A percentile compares a stretch with the other conserved stretches of the same genome.
Conservation (phyloP, 805 yeast species). For the Clavispora fructus region DNA sequence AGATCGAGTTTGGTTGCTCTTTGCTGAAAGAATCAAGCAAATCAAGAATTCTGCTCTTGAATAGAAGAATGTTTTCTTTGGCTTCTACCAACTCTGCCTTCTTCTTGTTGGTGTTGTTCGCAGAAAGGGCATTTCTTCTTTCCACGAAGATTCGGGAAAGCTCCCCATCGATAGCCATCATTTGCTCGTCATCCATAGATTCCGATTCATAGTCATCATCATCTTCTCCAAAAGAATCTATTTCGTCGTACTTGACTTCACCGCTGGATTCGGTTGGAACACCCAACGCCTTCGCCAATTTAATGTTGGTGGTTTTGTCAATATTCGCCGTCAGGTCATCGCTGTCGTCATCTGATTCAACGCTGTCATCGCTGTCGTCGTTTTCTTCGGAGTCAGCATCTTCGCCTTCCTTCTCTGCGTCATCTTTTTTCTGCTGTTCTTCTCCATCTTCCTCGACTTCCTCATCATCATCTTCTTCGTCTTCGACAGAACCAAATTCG, state of each 20-base stretch:
- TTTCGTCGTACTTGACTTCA: conserved; percentile 40
- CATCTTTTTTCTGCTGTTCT: conserved; percentile 12
- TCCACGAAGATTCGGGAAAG: conserved; percentile 80
- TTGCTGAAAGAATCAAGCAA: conserved; percentile 61
- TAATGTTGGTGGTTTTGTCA: conserved; percentile 49
- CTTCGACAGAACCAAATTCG: conserved; percentile 18
- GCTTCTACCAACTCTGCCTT: conserved; percentile 76
- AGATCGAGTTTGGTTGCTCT: conserved; percentile 34
- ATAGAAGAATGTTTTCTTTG: conserved; percentile 67
- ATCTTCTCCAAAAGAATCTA: conserved; percentile 36
- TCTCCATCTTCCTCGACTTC: conserved; percentile 19
- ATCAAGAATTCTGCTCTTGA: conserved; percentile 76
- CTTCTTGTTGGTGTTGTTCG: conserved; percentile 47
- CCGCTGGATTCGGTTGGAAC: conserved; percentile 44
- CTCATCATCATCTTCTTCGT: conserved; percentile 18
- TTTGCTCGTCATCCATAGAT: conserved; percentile 92
- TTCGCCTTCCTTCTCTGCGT: conserved; percentile 11
- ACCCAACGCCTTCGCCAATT: conserved; percentile 68
- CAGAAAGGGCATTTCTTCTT: conserved; percentile 60
- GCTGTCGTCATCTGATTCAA: conserved; percentile 7
- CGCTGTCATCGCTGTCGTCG: conserved; percentile 9
- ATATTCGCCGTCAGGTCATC: conserved; percentile 14
- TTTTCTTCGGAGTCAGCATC: conserved; percentile 7
- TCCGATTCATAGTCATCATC: conserved; percentile 58
- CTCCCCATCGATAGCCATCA: conserved; percentile 90